These are phyloP conservation scores for Aquilaria malaccensis DNA, from an alignment of 345 rosid genomes.

Conservation along the genomic window DNA sequence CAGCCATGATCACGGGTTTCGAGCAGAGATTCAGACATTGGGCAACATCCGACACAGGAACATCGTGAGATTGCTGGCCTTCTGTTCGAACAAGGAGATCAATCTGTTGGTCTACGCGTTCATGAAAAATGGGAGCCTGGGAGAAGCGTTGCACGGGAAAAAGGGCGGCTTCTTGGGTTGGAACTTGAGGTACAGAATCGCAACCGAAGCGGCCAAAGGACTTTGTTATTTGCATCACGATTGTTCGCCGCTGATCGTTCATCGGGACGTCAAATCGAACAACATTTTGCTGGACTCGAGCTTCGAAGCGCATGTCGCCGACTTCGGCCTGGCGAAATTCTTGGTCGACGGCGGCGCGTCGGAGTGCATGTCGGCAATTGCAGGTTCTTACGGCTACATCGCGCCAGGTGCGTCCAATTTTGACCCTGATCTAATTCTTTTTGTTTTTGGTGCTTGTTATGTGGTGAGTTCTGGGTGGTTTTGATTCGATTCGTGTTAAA, in stretches of 20 bases:
- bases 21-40: slow-evolving; percentile 57
- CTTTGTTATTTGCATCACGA: slow-evolving; percentile 71
- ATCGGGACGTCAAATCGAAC: slow-evolving; percentile 72
- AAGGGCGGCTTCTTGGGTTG: slow-evolving; percentile 45
- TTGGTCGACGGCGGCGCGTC: slow-evolving; percentile 43
- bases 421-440: not conserved
- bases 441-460: not conserved
- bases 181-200: slow-evolving; percentile 56
- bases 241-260: slow-evolving; percentile 58
- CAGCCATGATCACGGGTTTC: slow-evolving; percentile 50
- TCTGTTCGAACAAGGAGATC: slow-evolving; percentile 55
- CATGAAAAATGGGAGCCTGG: slow-evolving; percentile 68
- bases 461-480: not conserved
- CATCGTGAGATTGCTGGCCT: slow-evolving; percentile 58
- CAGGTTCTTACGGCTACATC: slow-evolving; percentile 74
- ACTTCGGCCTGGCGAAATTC: slow-evolving; percentile 72
- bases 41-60: slow-evolving; percentile 68
- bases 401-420: slow-evolving; percentile 47
- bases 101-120: slow-evolving; percentile 63
- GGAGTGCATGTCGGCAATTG: slow-evolving; percentile 71
- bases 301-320: slow-evolving; percentile 72
- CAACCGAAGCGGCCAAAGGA: slow-evolving; percentile 70
- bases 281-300: slow-evolving; percentile 54
- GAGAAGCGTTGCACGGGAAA: slow-evolving; percentile 57
- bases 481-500: too few species aligned